Base-by-base conservation (phyloP, 163 green algal species). In the Chlamydomonas reinhardtii region DNA sequence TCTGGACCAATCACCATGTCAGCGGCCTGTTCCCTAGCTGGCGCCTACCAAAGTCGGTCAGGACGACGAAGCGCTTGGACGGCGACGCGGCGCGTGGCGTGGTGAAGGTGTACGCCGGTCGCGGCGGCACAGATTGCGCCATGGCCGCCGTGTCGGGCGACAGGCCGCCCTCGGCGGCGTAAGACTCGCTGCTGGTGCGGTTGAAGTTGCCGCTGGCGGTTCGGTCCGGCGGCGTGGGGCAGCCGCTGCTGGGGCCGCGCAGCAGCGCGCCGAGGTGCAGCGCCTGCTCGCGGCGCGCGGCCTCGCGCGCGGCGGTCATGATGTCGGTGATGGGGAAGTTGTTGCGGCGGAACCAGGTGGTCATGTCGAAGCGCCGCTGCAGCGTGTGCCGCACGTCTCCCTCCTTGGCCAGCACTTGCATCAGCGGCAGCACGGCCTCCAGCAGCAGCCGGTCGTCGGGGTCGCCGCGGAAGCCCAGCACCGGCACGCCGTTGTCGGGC, bases 401-500 rank as follows among this genome's bases (percentile, higher is more conserved):
- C 74, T 91, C 80, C 20, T 65, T 70, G 14, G 76, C 48, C 61
- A 92, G 74, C 32, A 84, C 71, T 89, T 96, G 91, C 34, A 98
- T 89, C 69, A 98, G 89, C 15, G 96, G 96, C 78, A 97, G 92
- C 62, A 98, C 94, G 9, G 96, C 96, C 84, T 98, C 95, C 22
- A 90, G 61, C 76, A 98, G 93, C 84, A 98, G 90, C 34, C 92
- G 83, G 92, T 98, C 96, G 77, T 98, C 84, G 22, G 93, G 81
- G 85, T 97, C 95, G 25, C 96, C 96, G 48, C 94, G 80, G 91
- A 97, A 98, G 64, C 91, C 91, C 34, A 97, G 92, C 65, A 98
- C 93, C 27, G 96, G 96, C 29, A 98, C 90, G 78, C 96, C 96
- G 74, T 98, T 97, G 90, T 96, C 90, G 24, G 96, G 96, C 91